These are phyloP conservation scores for Myriosclerotinia scirpicola DNA, from an alignment of 2,329 filamentous ascomycete genomes.

Conservation along the genomic window DNA sequence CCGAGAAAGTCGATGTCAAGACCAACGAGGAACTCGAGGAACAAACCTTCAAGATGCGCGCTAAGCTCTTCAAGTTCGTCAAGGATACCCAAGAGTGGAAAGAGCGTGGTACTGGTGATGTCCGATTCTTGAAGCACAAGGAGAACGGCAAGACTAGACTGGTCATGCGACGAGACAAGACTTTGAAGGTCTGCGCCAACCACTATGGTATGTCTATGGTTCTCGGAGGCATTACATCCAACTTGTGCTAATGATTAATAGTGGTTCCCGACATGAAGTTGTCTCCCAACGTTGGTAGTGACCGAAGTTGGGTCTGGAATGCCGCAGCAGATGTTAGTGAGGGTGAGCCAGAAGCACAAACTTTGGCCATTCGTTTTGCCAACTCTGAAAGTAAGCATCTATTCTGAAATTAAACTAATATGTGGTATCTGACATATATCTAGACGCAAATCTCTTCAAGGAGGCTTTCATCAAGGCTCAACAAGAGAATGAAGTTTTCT, in stretches of 20 bases:
- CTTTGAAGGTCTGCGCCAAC: slow-evolving; percentile 99
- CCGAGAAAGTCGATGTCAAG: slow-evolving; percentile 94
- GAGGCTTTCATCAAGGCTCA: slow-evolving; percentile 96
- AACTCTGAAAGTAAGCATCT: slow-evolving; percentile 85
- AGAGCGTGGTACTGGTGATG: slow-evolving; percentile 96
- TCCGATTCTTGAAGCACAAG: slow-evolving; percentile 96
- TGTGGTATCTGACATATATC: slow-evolving; percentile 32
- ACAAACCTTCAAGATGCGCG: slow-evolving; percentile 98
- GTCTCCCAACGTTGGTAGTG: slow-evolving; percentile 93
- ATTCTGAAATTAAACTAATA: background rate
- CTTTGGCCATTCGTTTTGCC: slow-evolving; percentile 93
- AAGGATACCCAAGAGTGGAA: slow-evolving; percentile 94
- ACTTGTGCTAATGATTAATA: slow-evolving; percentile 43
- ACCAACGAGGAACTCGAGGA: slow-evolving; percentile 99
- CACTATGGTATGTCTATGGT: slow-evolving; percentile 80
- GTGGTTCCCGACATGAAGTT: slow-evolving; percentile 99
- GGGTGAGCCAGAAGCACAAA: slow-evolving; percentile 94
- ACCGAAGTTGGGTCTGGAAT: slow-evolving; percentile 99
- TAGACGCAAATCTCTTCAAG: slow-evolving; percentile 97
- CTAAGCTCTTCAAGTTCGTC: slow-evolving; percentile 99
- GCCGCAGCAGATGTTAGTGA: slow-evolving; percentile 96
- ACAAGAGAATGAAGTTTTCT: slow-evolving; percentile 89
- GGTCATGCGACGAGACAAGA: slow-evolving; percentile 99
- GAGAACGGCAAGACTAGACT: slow-evolving; percentile 97
- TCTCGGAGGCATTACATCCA: background rate